A percentile compares a stretch with the other conserved stretches of the same genome.
Conservation (phyloP, 495 filamentous ascomycete genomes). For the Talaromyces proteolyticus region DNA sequence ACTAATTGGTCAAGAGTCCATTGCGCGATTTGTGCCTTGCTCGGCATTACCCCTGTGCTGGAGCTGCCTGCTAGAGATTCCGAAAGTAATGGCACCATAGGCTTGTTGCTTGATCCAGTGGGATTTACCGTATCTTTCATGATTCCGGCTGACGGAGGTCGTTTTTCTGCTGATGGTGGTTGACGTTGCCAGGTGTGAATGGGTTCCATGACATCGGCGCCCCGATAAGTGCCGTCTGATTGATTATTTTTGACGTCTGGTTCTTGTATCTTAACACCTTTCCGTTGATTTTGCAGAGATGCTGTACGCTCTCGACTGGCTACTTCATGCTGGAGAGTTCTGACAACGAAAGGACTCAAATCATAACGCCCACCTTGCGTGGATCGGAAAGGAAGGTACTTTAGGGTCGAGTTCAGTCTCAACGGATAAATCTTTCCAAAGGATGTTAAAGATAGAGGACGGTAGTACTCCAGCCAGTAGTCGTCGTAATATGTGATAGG, state of each 20-base stretch:
- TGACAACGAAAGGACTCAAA: constrained; percentile 76
- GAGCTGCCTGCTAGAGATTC: constrained; percentile 7
- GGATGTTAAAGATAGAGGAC: constrained; percentile 76
- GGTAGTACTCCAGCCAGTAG: constrained; percentile 98
- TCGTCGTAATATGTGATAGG: constrained; percentile 74
- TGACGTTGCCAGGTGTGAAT: constrained; percentile 21
- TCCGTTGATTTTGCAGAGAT: constrained; percentile 22
- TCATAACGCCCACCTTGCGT: constrained; percentile 69
- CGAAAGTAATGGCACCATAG: constrained; percentile 17
- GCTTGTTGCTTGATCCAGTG: constrained; percentile 12
- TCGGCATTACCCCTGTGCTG: constrained; percentile 18
- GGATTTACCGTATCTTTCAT: constrained; percentile 34
- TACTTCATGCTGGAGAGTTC: constrained; percentile 40
- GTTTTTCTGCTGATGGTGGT: constrained; percentile 24
- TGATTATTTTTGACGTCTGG: constrained; percentile 15
- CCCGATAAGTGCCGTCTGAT: constrained; percentile 5
- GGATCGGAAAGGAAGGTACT: constrained; percentile 68
- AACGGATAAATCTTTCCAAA: constrained; percentile 85
- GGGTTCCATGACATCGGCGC: constrained; percentile 9
- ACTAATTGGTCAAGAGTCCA: constrained; percentile 86
- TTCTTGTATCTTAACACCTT: constrained; percentile 39
- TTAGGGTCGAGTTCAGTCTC: constrained; percentile 81
- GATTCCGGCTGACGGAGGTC: constrained; percentile 26
- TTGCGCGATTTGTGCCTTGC: constrained; percentile 67
- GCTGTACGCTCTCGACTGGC: constrained; percentile 26